Evolutionary conservation across 345 rosid genomes (phyloP).

Genomic region (Eucalyptus rudis): DNA sequence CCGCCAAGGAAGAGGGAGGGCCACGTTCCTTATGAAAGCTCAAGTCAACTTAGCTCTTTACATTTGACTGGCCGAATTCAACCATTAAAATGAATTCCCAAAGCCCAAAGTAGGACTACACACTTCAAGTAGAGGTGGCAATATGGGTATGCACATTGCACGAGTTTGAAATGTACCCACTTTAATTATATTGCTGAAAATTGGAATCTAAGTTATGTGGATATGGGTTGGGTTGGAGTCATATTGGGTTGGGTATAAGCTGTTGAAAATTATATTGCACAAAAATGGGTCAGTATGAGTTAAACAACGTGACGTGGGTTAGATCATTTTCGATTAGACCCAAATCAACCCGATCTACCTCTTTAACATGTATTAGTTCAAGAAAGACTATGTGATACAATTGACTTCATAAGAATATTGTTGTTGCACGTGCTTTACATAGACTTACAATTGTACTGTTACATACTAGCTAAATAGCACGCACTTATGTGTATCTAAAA

Average conservation of each 20-base stretch:
- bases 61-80: background rate
- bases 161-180: too few species aligned
- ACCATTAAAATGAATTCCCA: background rate
- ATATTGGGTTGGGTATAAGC: too few species aligned
- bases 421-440: background rate
- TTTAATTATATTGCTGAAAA: too few species aligned
- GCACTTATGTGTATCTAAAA: background rate
- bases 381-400: too few species aligned
- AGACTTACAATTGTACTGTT: background rate
- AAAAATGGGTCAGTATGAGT: rapidly evolving
- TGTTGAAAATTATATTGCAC: too few species aligned
- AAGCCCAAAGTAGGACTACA: background rate
- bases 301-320: too few species aligned
- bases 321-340: too few species aligned
- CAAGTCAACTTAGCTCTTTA: background rate
- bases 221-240: too few species aligned
- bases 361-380: too few species aligned
- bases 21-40: background rate
- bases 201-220: too few species aligned
- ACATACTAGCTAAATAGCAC: background rate
- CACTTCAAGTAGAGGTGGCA: background rate
- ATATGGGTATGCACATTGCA: too few species aligned
- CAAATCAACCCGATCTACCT: too few species aligned
- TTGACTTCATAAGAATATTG: background rate
- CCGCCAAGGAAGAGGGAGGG: background rate